phyloP scores from a whole-genome alignment of 2,329 filamentous ascomycete species.

The Penicillium brevicompactum region DNA sequence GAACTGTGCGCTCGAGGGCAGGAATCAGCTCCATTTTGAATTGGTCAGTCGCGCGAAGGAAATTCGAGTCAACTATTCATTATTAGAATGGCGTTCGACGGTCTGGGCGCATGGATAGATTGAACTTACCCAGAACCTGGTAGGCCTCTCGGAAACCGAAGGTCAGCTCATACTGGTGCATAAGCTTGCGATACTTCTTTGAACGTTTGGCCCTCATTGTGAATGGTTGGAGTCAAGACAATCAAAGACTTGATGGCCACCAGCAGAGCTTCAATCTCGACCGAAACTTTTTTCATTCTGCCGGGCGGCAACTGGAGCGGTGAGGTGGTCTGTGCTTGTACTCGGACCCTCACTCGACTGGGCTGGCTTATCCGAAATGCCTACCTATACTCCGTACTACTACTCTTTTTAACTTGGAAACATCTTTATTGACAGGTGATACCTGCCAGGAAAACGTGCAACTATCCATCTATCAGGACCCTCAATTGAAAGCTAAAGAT shows the following conservation, averaged over 20 bases:
- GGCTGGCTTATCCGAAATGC: too few relatives aligned
- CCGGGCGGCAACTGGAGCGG: conserved; percentile 32
- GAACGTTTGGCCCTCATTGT: conserved; percentile 69
- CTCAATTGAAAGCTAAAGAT: too few relatives aligned
- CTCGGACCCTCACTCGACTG: too few relatives aligned
- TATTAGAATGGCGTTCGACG: conserved; percentile 13
- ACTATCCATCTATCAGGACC: too few relatives aligned
- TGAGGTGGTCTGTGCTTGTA: conserved; percentile 29
- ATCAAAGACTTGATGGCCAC: conserved; percentile 12
- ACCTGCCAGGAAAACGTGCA: too few relatives aligned
- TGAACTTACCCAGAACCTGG: conserved; percentile 71
- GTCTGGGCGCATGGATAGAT: conserved; percentile 8
- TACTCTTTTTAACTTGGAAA: too few relatives aligned
- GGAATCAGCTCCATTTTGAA: conserved; percentile 89
- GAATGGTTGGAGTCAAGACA: conserved; percentile 15
- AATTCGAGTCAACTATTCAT: conserved; percentile 72
- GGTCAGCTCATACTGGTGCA: conserved; percentile 84
- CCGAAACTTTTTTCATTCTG: conserved; percentile 41
- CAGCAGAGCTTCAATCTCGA: conserved; percentile 14
- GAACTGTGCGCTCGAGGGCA: conserved; percentile 77
- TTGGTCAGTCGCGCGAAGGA: conserved; percentile 76
- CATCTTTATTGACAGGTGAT: too few relatives aligned
- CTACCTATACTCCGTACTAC: too few relatives aligned
- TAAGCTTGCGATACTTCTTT: conserved; percentile 84
- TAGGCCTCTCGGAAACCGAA: conserved; percentile 94